Percentiles rank a stretch among this genome's conserved stretches.
Evolutionary conservation across 2,329 filamentous ascomycete genomes (phyloP).

Genomic region (Xylariaceae sp.): DNA sequence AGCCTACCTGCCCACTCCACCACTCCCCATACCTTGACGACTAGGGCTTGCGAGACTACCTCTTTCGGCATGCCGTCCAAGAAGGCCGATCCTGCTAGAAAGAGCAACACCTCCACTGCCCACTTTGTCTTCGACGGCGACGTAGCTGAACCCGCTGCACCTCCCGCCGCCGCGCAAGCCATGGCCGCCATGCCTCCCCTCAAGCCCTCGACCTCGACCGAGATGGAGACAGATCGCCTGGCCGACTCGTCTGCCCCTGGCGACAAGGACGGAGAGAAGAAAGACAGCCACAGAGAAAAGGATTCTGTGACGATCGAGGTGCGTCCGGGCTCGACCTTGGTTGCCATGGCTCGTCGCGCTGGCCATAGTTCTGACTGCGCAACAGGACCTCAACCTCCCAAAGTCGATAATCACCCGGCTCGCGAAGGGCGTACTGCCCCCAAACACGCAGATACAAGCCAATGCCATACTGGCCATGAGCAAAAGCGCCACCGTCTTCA

Average conservation of each 20-base stretch:
- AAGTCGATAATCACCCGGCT: constrained; percentile 75
- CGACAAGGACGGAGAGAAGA: constrained; percentile 28
- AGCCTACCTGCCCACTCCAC: neutral
- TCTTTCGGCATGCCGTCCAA: constrained; percentile 42
- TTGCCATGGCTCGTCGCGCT: neutral
- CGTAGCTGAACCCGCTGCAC: constrained; percentile 8
- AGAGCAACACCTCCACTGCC: constrained; percentile 39
- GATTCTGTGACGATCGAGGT: constrained; percentile 46
- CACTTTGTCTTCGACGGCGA: constrained; percentile 38
- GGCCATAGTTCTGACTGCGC: constrained; percentile 7
- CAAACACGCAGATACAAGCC: constrained; percentile 76
- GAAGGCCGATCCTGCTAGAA: constrained; percentile 42
- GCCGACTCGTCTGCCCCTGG: constrained; percentile 13
- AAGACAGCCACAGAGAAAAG: constrained; percentile 21
- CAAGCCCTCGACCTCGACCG: constrained; percentile 16
- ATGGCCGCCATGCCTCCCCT: constrained; percentile 17
- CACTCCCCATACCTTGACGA: neutral
- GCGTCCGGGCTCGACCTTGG: constrained; percentile 7
- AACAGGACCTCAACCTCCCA: constrained; percentile 65
- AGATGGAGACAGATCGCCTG: constrained; percentile 29
- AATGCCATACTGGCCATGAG: constrained; percentile 73
- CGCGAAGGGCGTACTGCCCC: constrained; percentile 70
- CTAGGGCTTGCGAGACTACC: too few relatives aligned
- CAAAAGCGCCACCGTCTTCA: constrained; percentile 77
- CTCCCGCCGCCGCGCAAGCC: constrained; percentile 13